Evolutionary conservation across 2,329 filamentous ascomycete species (phyloP), one percentile per base, ranked within the genome.

Genomic region (Pseudopyricularia cyperi): DNA sequence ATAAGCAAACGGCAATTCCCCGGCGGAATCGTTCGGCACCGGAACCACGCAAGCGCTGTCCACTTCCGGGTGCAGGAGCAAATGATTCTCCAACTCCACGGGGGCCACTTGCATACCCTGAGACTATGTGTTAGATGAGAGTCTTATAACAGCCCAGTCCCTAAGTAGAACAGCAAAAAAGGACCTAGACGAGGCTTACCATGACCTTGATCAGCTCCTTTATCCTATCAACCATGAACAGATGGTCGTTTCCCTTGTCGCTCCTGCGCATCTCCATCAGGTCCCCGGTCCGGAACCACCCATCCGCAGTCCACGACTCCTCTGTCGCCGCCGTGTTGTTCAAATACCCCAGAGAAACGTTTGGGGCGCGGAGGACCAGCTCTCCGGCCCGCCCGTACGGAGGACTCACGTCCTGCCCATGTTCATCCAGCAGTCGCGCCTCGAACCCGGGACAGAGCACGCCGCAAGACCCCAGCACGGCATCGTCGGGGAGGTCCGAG

Each of bases 211-310:
- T 83, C 58, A 93, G 68, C 69, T 91, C 91, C 80, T 91, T 91
- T 81, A 90, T 90, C 64, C 87, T 84, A 68, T 91, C 87, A 61
- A 91, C 88, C 65, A 91, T 63, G 60, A 75, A 78, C 54, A 91
- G 71, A 61, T 89, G 82, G 51, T 87, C 87, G 57, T 82, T 76
- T 12, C 34, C 34, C 34, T 37, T 37, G 34, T 14, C 7, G 17
- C 34, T 37, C 56, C 71, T 62, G 65, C 88, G 82, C 63, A 83
- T 90, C 66, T 91, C 84, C 60, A 87, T 87, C 61, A 91, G 87
- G 60, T 91, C 87, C 55, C 87, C 87, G 8, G 86, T 89, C 78
- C 83, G 89, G 76, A 93, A 93, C 88, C 88, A 94, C 46, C 85
- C 85, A 58, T 88, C 87, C 2, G 76, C 70, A 1, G 82, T 82